A percentile compares a stretch with the other conserved stretches of the same genome.
Evolutionary conservation across 768 basidiomycete genomes (phyloP).

Genomic region (Boletus sensibilis): DNA sequence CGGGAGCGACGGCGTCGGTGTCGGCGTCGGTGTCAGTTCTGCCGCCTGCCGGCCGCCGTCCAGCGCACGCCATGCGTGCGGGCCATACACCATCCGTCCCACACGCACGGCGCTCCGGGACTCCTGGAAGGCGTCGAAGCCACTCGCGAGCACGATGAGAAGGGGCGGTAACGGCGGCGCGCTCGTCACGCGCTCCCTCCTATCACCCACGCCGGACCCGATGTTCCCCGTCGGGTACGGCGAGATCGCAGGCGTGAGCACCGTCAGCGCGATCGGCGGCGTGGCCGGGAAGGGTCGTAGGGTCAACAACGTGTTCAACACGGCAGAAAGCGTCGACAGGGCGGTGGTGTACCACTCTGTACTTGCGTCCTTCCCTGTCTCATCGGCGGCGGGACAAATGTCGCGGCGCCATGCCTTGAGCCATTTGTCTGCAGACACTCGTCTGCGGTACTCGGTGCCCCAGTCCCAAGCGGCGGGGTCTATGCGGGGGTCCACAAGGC

Average conservation of each 20-base stretch:
- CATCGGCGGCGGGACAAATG: slow-evolving; percentile 4
- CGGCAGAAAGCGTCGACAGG: slow-evolving; percentile 24
- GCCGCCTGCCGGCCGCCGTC: background rate
- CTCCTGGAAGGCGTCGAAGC: slow-evolving; percentile 9
- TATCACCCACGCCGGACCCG: background rate
- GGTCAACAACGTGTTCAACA: slow-evolving; percentile 37
- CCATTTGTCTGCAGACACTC: slow-evolving; percentile 21
- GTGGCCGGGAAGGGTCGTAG: slow-evolving; percentile 30
- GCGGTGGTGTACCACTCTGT: background rate
- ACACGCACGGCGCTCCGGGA: slow-evolving; percentile 26
- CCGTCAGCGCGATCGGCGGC: slow-evolving; percentile 22
- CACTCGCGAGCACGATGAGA: slow-evolving; percentile 25
- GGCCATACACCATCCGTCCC: slow-evolving; percentile 20
- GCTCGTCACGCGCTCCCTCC: slow-evolving; percentile 25
- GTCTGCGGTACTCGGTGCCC: slow-evolving; percentile 25
- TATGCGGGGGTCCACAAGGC: slow-evolving; percentile 25
- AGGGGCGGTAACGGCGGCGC: slow-evolving; percentile 35
- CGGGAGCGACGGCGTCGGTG: slow-evolving; percentile 34
- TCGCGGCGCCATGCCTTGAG: slow-evolving; percentile 26
- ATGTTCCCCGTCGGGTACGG: slow-evolving; percentile 9
- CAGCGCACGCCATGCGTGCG: slow-evolving; percentile 9
- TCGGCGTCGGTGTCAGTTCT: background rate
- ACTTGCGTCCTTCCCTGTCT: background rate
- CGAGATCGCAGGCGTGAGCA: slow-evolving; percentile 14
- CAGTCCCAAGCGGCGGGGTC: slow-evolving; percentile 21